Conservation (phyloP, 768 basidiomycete species). For the Boletus eberwhitei region DNA sequence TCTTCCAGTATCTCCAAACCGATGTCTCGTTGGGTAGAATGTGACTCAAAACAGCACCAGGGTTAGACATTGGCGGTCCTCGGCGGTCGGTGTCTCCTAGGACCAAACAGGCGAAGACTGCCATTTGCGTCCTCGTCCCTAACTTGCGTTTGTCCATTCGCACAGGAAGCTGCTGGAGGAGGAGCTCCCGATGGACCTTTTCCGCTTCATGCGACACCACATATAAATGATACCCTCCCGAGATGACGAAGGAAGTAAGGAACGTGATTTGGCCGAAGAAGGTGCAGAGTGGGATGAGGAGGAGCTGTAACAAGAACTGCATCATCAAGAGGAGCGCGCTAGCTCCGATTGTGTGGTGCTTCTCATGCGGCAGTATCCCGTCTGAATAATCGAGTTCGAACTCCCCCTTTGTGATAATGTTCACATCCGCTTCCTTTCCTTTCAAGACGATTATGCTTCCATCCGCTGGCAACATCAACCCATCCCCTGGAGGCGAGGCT, state of each 20-base stretch:
- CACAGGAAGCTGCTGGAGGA: slow-evolving; percentile 7
- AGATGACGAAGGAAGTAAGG: slow-evolving; percentile 27
- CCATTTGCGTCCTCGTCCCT: slow-evolving; percentile 29
- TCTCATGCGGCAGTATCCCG: neutral
- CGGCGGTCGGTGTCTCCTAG: slow-evolving; percentile 8
- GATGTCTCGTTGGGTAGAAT: slow-evolving; percentile 30
- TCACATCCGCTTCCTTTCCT: slow-evolving; percentile 29
- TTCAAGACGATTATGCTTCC: slow-evolving; percentile 25
- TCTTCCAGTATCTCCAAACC: slow-evolving; percentile 29
- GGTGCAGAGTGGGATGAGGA: slow-evolving; percentile 28
- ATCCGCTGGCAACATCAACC: slow-evolving; percentile 21
- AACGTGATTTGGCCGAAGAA: slow-evolving; percentile 34
- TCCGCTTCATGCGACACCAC: slow-evolving; percentile 32
- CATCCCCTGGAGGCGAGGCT: slow-evolving; percentile 30
- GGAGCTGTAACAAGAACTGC: slow-evolving; percentile 32
- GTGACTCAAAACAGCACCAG: slow-evolving; percentile 1
- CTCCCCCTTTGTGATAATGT: slow-evolving; percentile 30
- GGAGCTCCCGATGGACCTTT: slow-evolving; percentile 17
- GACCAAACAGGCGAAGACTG: slow-evolving; percentile 25
- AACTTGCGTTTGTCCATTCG: slow-evolving; percentile 11
- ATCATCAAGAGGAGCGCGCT: slow-evolving; percentile 25
- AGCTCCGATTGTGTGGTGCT: slow-evolving; percentile 17
- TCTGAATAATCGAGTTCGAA: slow-evolving; percentile 28
- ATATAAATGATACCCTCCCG: slow-evolving; percentile 32
- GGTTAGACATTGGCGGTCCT: neutral